A percentile compares a stretch with the other conserved stretches of the same genome.
These are phyloP conservation scores for Malbranchea cinnamomea DNA, from an alignment of 2,329 filamentous ascomycete genomes.

Conservation along the genomic window DNA sequence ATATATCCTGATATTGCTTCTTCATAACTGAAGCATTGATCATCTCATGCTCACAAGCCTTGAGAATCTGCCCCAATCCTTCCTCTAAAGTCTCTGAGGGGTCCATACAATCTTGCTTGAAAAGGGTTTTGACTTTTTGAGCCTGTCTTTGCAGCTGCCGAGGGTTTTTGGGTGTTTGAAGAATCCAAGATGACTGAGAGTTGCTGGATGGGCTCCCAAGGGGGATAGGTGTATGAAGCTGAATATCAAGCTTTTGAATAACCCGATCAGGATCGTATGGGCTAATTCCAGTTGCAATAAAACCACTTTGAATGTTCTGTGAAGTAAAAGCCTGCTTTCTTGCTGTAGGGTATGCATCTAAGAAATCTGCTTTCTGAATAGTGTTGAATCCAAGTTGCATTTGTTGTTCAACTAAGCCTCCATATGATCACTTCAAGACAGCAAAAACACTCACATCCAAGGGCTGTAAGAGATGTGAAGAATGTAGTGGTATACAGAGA, in stretches of 20 bases:
- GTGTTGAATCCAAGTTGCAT: conserved; percentile 2
- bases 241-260: conserved; percentile 4
- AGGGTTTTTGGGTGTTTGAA: conserved; percentile 3
- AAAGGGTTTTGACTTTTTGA: conserved; percentile 1
- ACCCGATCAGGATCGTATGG: background rate
- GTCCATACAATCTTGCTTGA: background rate
- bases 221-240: background rate
- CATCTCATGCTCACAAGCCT: conserved; percentile 1
- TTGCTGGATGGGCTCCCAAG: too few relatives aligned
- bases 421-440: conserved; percentile 5
- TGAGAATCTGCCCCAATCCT: conserved; percentile 8
- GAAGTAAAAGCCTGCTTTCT: background rate
- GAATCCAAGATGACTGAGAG: background rate
- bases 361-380: conserved; percentile 3
- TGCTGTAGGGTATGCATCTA: conserved; percentile 3
- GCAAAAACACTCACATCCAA: conserved; percentile 4
- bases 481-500: too few relatives aligned
- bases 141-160: conserved; percentile 1
- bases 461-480: too few relatives aligned
- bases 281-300: conserved; percentile 1
- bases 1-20: conserved; percentile 2
- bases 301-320: conserved; percentile 5
- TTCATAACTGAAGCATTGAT: background rate
- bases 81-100: background rate
- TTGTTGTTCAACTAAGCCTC: background rate